A percentile compares a stretch with the other conserved stretches of the same genome.
phyloP scores from a whole-genome alignment of 108 stramenopile genomes.

The Fragilaria crotonensis region DNA sequence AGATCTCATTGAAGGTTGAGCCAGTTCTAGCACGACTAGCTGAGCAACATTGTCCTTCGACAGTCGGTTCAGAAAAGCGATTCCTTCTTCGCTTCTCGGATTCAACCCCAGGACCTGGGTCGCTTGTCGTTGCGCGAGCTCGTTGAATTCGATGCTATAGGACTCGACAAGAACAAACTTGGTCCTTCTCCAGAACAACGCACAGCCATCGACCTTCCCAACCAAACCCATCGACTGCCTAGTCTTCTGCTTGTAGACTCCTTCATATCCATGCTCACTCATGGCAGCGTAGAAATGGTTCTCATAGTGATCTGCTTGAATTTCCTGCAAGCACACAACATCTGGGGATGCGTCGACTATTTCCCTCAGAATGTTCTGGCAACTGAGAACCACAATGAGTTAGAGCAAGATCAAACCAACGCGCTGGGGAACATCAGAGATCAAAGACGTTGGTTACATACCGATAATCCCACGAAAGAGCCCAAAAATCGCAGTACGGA shows the following conservation, averaged over 20 bases:
- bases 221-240: slow-evolving; percentile 90
- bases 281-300: slow-evolving; percentile 84
- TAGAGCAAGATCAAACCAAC: neutral
- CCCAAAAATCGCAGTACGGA: slow-evolving; percentile 97
- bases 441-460: slow-evolving; percentile 1
- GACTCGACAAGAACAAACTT: slow-evolving; percentile 92
- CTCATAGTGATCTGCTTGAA: slow-evolving; percentile 97
- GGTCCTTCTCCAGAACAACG: slow-evolving; percentile 90
- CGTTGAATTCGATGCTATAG: slow-evolving; percentile 97
- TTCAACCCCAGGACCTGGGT: slow-evolving; percentile 78
- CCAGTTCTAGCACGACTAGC: slow-evolving; percentile 89
- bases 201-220: slow-evolving; percentile 99
- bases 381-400: slow-evolving; percentile 25
- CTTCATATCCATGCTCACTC: slow-evolving; percentile 89
- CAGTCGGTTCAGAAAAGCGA: slow-evolving; percentile 82
- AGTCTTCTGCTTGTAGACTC: slow-evolving; percentile 97
- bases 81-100: slow-evolving; percentile 78
- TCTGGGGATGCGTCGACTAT: slow-evolving; percentile 92
- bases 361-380: slow-evolving; percentile 89
- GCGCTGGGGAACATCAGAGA: neutral
- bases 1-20: slow-evolving; percentile 42
- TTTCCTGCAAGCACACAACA: slow-evolving; percentile 97
- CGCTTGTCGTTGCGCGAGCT: slow-evolving; percentile 85
- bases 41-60: slow-evolving; percentile 98
- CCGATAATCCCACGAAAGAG: slow-evolving; percentile 90